Evolutionary conservation across 305 asterid genomes (phyloP).

Genomic region (Solanum chacoense): DNA sequence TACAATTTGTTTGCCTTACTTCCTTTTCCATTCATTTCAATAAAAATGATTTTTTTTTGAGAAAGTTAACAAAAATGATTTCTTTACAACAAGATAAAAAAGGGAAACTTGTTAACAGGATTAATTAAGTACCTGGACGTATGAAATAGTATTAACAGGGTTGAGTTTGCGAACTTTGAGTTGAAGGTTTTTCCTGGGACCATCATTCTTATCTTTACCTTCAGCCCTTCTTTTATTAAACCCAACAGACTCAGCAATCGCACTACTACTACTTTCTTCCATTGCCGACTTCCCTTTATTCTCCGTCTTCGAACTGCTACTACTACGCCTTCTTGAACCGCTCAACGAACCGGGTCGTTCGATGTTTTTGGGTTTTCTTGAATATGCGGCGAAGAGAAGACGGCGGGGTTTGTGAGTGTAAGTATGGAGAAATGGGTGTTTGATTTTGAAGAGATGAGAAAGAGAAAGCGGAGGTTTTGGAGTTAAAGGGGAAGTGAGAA

Average conservation of each 20-base stretch:
- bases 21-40: not conserved
- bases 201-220: constrained; percentile 48
- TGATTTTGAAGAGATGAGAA: constrained; percentile 12
- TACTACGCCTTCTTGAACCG: constrained; percentile 10
- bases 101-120: not conserved
- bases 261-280: constrained; percentile 23
- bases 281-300: constrained; percentile 28
- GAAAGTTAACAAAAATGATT: not conserved
- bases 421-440: constrained; percentile 1
- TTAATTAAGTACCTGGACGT: constrained; percentile 46
- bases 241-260: constrained; percentile 24
- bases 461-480: constrained; percentile 20
- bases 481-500: constrained; percentile 12
- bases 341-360: constrained; percentile 11
- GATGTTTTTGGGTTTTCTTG: constrained; percentile 20
- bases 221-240: constrained; percentile 80
- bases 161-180: constrained; percentile 63
- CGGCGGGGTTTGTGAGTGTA: constrained; percentile 9
- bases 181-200: constrained; percentile 49
- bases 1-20: not conserved
- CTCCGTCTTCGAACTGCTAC: not conserved
- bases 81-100: not conserved
- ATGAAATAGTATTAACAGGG: constrained; percentile 65
- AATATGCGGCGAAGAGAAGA: constrained; percentile 18
- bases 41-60: not conserved